phyloP scores from a whole-genome alignment of 176 grass and related monocot genomes.

The Dactylis glomerata region DNA sequence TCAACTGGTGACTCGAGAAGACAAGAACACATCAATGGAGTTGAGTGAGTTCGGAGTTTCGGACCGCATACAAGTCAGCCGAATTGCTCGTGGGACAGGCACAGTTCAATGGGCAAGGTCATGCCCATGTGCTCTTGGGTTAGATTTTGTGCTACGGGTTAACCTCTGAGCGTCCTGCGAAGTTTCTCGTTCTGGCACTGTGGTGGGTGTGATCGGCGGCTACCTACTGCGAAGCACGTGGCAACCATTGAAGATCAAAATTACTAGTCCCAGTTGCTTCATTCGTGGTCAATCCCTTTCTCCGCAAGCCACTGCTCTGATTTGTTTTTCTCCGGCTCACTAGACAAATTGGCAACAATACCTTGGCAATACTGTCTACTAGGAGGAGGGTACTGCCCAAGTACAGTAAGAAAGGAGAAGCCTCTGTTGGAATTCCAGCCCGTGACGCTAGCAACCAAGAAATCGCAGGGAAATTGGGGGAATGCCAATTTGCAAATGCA shows the following conservation, averaged over 20 bases:
- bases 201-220: background rate
- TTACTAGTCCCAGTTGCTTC: background rate
- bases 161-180: background rate
- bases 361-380: background rate
- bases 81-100: background rate
- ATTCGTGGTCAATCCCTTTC: background rate
- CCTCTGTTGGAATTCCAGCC: background rate
- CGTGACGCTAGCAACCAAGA: background rate
- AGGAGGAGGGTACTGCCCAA: background rate
- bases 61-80: background rate
- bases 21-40: background rate
- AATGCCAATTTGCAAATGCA: background rate
- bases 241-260: background rate
- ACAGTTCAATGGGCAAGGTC: background rate
- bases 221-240: background rate
- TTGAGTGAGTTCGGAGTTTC: background rate
- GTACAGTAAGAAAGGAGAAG: background rate
- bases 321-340: background rate
- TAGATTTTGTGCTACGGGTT: background rate
- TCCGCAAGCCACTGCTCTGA: background rate
- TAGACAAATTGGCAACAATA: background rate
- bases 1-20: background rate
- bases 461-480: background rate
- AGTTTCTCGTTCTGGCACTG: background rate
- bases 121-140: background rate